Evolutionary conservation across 768 basidiomycete species (phyloP), one percentile per base, ranked within the genome.

Genomic region (Macrolepiota albuminosa): DNA sequence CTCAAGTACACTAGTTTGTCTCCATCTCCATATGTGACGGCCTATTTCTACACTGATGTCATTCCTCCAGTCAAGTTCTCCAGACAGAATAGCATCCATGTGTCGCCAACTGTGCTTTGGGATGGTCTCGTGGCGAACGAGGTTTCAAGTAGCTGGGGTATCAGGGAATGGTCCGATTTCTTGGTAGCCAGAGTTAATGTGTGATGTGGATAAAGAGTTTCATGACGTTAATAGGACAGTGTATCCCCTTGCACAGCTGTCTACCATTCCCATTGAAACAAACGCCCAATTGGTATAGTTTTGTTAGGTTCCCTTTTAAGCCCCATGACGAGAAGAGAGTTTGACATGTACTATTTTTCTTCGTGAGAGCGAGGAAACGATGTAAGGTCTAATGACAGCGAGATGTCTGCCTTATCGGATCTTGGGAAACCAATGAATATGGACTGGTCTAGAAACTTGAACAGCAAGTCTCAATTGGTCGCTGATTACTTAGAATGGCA

Each of bases 71-170:
- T 97, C 79, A 97, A 95, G 73, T 88, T 88, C 70, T 84, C 89
- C 16, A 80, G 95, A 62, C 95, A 97, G 76, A 97, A 98, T 62
- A 81, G 91, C 2, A 85, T 97, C 43, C 95, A 98, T 64, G 92
- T 96, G 50, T 95, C 93, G 1, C 93, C 94, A 4, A 89, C 93
- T 43, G 82, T 79, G 2, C 74, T 91, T 2, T 89, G 85, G 84
- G 88, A 94, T 64, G 90, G 92, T 53, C 76, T 88, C 57, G 68
- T 91, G 55, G 87, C 84, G 11, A 80, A 76, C 52, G 86, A 91
- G 51, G 78, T 95, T 36, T 88, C 87, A 6, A 93, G 92, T 68
- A 81, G 86, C 24, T 97, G 92, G 91, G 88, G 82, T 4, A 81
- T 87, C 67, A 77, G 78, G 43, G 90, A 97, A 69, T 96, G 94